Conservation (phyloP, 257 asterid species). For the Nicotiana otophora region DNA sequence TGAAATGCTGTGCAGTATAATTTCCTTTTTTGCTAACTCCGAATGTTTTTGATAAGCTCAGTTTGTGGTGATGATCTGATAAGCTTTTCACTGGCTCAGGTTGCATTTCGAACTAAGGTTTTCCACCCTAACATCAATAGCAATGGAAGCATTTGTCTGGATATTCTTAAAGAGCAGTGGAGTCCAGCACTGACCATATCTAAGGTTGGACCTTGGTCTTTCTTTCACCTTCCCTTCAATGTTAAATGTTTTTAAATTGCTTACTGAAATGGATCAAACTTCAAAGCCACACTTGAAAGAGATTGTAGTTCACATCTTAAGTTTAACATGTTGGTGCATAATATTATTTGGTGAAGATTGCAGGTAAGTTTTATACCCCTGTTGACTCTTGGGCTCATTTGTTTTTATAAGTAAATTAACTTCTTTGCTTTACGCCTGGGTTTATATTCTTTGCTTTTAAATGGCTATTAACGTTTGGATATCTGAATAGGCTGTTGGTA, state of each 20-base stretch:
- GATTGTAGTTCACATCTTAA: background rate
- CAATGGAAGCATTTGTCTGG: conserved; percentile 82
- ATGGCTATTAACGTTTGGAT: too few relatives aligned
- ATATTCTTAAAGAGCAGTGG: conserved; percentile 81
- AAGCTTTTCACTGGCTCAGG: conserved; percentile 28
- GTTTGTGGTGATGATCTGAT: background rate
- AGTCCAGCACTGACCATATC: conserved; percentile 82
- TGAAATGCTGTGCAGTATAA: background rate
- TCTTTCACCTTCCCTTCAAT: background rate
- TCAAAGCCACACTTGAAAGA: background rate
- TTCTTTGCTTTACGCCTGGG: background rate
- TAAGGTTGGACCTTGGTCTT: conserved; percentile 34
- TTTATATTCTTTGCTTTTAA: too few relatives aligned
- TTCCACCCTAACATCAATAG: conserved; percentile 77
- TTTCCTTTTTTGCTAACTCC: background rate
- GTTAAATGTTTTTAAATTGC: background rate
- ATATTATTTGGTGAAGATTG: background rate
- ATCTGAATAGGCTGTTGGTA: background rate
- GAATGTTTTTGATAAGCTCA: background rate
- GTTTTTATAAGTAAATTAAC: background rate
- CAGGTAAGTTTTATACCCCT: background rate
- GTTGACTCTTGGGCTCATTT: background rate
- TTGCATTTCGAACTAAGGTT: conserved; percentile 71
- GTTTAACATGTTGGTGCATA: background rate
- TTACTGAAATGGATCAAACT: background rate